phyloP scores from a whole-genome alignment of 1,139 yeast species.

The Geotrichum carabidarum region DNA sequence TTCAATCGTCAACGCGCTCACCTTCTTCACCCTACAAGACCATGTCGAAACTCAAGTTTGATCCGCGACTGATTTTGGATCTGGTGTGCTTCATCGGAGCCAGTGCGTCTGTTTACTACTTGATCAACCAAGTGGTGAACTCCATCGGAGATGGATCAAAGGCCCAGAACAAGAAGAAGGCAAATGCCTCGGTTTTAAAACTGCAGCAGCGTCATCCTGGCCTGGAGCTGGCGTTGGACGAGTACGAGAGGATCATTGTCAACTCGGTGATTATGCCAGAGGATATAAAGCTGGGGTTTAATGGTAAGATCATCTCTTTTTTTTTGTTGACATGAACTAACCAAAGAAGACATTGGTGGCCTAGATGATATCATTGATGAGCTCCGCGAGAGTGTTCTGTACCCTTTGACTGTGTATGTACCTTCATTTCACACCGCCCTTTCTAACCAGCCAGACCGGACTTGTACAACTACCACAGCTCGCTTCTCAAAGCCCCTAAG shows the following conservation, averaged over 20 bases:
- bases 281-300: conserved; percentile 69
- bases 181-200: conserved; percentile 56
- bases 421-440: conserved; percentile 20
- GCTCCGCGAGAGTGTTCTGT: conserved; percentile 76
- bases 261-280: conserved; percentile 78
- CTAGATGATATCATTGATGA: conserved; percentile 76
- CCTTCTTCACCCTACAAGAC: neutral
- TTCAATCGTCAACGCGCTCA: too few species aligned
- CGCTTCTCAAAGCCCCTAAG: conserved; percentile 79
- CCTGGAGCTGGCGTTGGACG: conserved; percentile 55
- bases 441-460: conserved; percentile 43
- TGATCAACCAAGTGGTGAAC: conserved; percentile 49
- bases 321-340: neutral
- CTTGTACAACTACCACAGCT: conserved; percentile 55
- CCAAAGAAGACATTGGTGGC: conserved; percentile 72
- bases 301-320: conserved; percentile 38
- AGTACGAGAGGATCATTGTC: conserved; percentile 72
- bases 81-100: conserved; percentile 74
- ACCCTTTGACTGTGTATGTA: conserved; percentile 67
- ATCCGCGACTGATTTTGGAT: conserved; percentile 46
- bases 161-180: conserved; percentile 60
- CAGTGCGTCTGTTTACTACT: conserved; percentile 71
- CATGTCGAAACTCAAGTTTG: conserved; percentile 21
- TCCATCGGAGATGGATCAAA: conserved; percentile 21
- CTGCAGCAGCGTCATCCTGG: conserved; percentile 57